Base-by-base conservation (phyloP, 2,329 filamentous ascomycete species). In the Madurella mycetomatis region DNA sequence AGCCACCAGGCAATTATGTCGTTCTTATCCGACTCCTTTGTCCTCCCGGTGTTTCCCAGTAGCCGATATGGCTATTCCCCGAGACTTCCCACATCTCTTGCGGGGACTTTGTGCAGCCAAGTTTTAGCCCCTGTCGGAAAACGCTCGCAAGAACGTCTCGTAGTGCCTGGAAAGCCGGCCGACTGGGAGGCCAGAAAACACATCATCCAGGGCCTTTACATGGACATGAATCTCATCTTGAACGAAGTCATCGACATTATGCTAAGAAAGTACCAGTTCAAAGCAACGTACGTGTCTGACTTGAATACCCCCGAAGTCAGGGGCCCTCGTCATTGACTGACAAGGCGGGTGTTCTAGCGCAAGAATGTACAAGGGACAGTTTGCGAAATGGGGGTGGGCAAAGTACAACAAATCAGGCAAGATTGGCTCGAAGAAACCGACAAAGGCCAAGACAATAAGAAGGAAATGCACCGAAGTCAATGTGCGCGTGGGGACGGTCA, bases 311-410 rank as follows among this genome's bases (percentile, higher is more conserved):
- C 9, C 8, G 9, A 17, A 18, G 12, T 11, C 13, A 1, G 17
- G 25, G 25, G 25, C 7, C 25, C 17, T 32, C 17, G 15, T 37
- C 18, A 37, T n/a, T 48, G 41, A n/a, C 31, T 49, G n/a, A 54
- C 25, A 37, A 11, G 34, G 9, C 34, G 25, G 32, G 19, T 9
- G n/a, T 13, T 2, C 25, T 37, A 65, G 63, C 7, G 62, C 61
- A 12, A 54, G 62, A 34, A 65, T 65, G 64, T 65, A 65, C 62
- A 65, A 65, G 43, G 60, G 62, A 11, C 62, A 64, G 50, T 65
- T 65, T 40, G 51, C 59, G 9, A 65, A 65, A 25, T 65, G 64
- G 64, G 55, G 52, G 31, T 65, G 64, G 64, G 57, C 53, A 39
- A 65, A 65, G 43, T 65, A 65, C 60, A 64, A 64, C 49, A 65